Evolutionary conservation across 805 yeast genomes (phyloP).

Genomic region (Saccharomyces jurei): DNA sequence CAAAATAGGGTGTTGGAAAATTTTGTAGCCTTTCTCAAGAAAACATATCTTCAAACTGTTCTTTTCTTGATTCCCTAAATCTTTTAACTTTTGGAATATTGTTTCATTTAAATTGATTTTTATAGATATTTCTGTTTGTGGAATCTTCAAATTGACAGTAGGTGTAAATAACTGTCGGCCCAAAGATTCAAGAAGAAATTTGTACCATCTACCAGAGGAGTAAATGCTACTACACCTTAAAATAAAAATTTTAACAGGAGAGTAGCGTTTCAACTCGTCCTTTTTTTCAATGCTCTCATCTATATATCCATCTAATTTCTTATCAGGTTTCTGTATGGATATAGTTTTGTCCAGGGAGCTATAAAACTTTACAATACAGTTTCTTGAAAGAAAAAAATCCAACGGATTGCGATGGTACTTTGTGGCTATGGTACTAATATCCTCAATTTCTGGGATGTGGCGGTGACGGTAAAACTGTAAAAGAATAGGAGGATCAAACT

Average conservation of each 20-base stretch:
- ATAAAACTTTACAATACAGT: slow-evolving; percentile 44
- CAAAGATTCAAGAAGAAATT: slow-evolving; percentile 43
- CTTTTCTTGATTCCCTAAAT: slow-evolving; percentile 7
- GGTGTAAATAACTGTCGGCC: slow-evolving; percentile 20
- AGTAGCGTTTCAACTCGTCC: slow-evolving; percentile 8
- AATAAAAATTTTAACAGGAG: slow-evolving; percentile 38
- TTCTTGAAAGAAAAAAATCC: slow-evolving; percentile 26
- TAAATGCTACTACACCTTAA: slow-evolving; percentile 45
- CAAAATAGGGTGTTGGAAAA: slow-evolving; percentile 18
- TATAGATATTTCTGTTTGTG: slow-evolving; percentile 29
- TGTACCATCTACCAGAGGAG: slow-evolving; percentile 56
- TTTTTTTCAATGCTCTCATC: neutral
- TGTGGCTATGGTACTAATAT: neutral
- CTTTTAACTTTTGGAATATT: slow-evolving; percentile 6
- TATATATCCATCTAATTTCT: slow-evolving; percentile 6
- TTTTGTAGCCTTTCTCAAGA: slow-evolving; percentile 16
- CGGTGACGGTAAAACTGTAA: slow-evolving; percentile 54
- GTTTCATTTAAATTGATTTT: slow-evolving; percentile 17
- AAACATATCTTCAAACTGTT: slow-evolving; percentile 10
- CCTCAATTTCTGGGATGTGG: slow-evolving; percentile 24
- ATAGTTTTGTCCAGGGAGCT: slow-evolving; percentile 66
- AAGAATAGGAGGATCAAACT: slow-evolving; percentile 42
- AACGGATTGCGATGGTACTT: slow-evolving; percentile 12
- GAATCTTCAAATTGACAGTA: slow-evolving; percentile 37
- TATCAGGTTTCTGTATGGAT: slow-evolving; percentile 18